Evolutionary conservation across 2,329 filamentous ascomycete genomes (phyloP), one percentile per base, ranked within the genome.

Genomic region (Ophiostoma triangulosporum): DNA sequence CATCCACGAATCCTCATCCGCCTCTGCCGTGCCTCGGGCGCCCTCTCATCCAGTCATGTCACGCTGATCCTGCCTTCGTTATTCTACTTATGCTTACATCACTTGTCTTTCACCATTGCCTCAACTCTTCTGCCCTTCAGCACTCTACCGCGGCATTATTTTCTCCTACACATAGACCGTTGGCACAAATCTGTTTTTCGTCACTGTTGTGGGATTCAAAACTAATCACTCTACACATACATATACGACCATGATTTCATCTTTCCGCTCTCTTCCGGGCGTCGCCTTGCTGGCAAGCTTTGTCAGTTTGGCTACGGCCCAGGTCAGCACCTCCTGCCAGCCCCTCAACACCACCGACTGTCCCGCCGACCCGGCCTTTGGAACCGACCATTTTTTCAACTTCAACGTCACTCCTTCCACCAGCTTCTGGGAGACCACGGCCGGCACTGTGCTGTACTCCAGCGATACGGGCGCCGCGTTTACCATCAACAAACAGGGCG

Each of bases 251-350:
- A 48, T 48, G 46, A 9, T 48, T 14, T 17, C 43, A 5, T 46
- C 43, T 8, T 32, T 48, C 29, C 26, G n/a, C 17, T 31, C 27
- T 4, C 27, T 48, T 48, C 17, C 46, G 17, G 46, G 29, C 29
- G 43, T 3, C 17, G 20, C 49, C 20, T 15, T 40, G 33, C 35
- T 51, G 33, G 49, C 26, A 12, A 32, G 20, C 17, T 48, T 52
- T 45, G 52, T 43, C 20, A n/a, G 20, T 4, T 40, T 52, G 29
- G 49, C 43, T 12, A 24, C 74, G 35, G 88, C 84, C 49, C 91
- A 96, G 67, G 88, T 89, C 31, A 80, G 69, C 54, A 88, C 86
- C 7, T 66, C 74, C 40, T 97, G 90, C 72, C 83, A 94, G 64
- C 90, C 91, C 5, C 73, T 84, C 62, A 76, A 88, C 59, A 68